Evolutionary conservation across 2,329 filamentous ascomycete species (phyloP), one percentile per base, ranked within the genome.

Genomic region (Verticillium isaacii): DNA sequence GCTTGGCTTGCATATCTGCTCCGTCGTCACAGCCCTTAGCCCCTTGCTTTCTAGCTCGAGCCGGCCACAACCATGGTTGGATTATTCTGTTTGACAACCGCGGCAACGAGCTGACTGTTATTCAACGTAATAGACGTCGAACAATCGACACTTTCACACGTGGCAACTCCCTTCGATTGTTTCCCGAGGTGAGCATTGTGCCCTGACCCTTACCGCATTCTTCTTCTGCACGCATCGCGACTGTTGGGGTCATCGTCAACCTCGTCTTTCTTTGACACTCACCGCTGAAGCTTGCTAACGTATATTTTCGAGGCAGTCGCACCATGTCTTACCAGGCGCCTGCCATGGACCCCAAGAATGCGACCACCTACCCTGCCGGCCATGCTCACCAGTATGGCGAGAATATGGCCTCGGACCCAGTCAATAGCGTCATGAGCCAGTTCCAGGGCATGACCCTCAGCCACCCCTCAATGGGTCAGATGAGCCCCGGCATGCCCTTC

Each of bases 271-370:
- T 5, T n/a, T 50, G 9, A 23, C 1, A 50, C 29, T 50, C 19
- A 25, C 3, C 8, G 19, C 45, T 50, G 19, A 25, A 12, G 6
- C 19, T 6, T 23, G 45, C 45, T 50, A 25, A 50, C 12, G 8
- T n/a, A 50, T 19, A 14, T 50, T 50, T 50, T n/a, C n/a, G 8
- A 50, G 19, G 12, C 19, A 25, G 25, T n/a, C 25, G 32, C 41
- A 62, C 63, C 68, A 71, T 73, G 68, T 71, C 70, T 73, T 77
- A 76, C 68, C 70, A 72, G 68, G 68, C 69, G 70, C 68, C 71
- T 64, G 63, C 67, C 61, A 79, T 79, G 77, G 77, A 78, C 63
- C 65, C 69, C 65, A 68, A 69, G 63, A 68, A 65, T 60, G 70
- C 67, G 56, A 68, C 73, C 64, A 68, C 71, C 6, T 66, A 63